These are phyloP conservation scores for Neurospora terricola DNA, from an alignment of 495 filamentous ascomycete species.

Conservation along the genomic window DNA sequence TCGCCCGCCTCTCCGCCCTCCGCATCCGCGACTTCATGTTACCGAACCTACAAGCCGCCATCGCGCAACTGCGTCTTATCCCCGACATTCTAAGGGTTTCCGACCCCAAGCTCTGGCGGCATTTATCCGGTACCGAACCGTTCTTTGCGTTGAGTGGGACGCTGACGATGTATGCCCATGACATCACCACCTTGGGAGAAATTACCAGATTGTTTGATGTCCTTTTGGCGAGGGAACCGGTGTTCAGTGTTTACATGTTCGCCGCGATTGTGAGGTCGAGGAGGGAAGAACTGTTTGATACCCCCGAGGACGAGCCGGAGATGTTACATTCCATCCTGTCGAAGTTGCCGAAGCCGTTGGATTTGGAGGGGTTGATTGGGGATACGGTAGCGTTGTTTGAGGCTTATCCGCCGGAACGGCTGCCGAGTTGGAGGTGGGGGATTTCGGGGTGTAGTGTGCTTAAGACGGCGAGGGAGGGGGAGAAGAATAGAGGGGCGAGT, in stretches of 20 bases:
- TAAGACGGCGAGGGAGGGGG: conserved; percentile 56
- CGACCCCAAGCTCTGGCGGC: conserved; percentile 56
- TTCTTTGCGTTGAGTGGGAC: conserved; percentile 89
- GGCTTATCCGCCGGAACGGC: conserved; percentile 58
- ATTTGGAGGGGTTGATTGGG: conserved; percentile 67
- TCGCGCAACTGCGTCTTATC: conserved; percentile 75
- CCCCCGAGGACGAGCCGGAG: conserved; percentile 76
- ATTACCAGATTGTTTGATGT: conserved; percentile 89
- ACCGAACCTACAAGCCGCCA: conserved; percentile 68
- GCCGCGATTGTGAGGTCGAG: conserved; percentile 76
- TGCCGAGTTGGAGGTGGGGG: conserved; percentile 55
- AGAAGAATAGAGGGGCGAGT: neutral
- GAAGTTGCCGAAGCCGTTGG: conserved; percentile 75
- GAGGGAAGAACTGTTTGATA: conserved; percentile 70
- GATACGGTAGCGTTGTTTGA: conserved; percentile 52
- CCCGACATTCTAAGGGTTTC: conserved; percentile 64
- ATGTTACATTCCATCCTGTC: conserved; percentile 86
- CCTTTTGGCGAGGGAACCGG: conserved; percentile 72
- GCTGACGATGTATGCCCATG: conserved; percentile 90
- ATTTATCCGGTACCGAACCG: conserved; percentile 68
- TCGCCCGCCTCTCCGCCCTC: conserved; percentile 72
- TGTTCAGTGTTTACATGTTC: conserved; percentile 83
- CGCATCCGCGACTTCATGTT: conserved; percentile 97
- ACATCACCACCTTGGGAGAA: conserved; percentile 79
- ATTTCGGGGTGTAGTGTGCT: conserved; percentile 71